Evolutionary conservation across 202 grass and related monocot genomes (phyloP).

Genomic region (Digitaria exilis): DNA sequence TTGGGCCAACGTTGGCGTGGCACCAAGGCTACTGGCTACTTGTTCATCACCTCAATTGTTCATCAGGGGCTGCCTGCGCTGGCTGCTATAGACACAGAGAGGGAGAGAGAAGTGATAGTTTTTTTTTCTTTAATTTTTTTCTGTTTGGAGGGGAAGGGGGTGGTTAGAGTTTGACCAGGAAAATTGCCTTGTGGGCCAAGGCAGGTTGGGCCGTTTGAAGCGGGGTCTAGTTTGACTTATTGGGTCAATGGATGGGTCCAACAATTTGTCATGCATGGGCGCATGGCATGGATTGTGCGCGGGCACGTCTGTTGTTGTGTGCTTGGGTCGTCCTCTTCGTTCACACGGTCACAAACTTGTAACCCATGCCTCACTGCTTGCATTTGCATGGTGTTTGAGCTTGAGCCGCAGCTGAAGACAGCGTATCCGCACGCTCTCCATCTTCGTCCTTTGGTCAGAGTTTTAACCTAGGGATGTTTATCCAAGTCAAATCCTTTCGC

Average conservation of each 20-base stretch:
- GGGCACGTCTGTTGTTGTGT: not conserved
- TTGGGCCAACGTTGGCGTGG: not conserved
- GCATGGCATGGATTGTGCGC: not conserved
- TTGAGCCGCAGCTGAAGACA: not conserved
- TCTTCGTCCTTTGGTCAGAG: not conserved
- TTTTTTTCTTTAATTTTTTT: not conserved
- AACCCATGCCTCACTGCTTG: not conserved
- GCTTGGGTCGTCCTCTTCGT: not conserved
- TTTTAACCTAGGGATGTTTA: not conserved
- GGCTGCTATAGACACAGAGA: not conserved
- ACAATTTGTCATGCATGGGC: not conserved
- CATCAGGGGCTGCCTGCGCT: not conserved
- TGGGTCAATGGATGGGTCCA: not conserved
- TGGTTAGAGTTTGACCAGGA: slow-evolving; percentile 26
- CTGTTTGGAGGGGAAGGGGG: not conserved
- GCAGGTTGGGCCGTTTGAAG: not conserved
- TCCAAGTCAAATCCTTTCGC: slow-evolving; percentile 26
- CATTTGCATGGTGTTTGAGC: not conserved
- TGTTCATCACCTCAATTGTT: not conserved
- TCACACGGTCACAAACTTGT: not conserved
- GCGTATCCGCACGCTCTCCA: not conserved
- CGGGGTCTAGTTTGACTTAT: not conserved
- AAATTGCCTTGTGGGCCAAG: not conserved
- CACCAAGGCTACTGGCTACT: not conserved
- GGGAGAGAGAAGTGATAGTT: not conserved